Evolutionary conservation across 352 stramenopile genomes (phyloP).

Genomic region (Thalassiosira oceanica): DNA sequence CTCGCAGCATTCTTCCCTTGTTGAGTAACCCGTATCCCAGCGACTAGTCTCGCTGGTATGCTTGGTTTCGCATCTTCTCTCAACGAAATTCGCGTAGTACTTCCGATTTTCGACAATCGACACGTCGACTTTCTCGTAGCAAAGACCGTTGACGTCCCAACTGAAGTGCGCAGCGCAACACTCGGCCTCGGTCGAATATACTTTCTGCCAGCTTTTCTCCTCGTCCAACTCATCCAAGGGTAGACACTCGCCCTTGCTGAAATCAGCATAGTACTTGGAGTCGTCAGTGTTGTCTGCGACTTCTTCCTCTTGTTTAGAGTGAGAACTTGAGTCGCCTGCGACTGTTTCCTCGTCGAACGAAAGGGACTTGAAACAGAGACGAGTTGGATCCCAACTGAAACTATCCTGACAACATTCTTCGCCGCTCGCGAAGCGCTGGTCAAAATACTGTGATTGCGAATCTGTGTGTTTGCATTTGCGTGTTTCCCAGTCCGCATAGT

Average conservation of each 20-base stretch:
- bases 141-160: not conserved
- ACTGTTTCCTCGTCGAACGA: not conserved
- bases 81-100: slow-evolving; percentile 2
- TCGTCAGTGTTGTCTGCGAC: not conserved
- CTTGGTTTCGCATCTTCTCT: not conserved
- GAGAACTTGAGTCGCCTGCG: not conserved
- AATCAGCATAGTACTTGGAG: not conserved
- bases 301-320: too few relatives aligned
- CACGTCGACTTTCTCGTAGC: not conserved
- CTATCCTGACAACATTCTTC: too few relatives aligned
- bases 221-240: not conserved
- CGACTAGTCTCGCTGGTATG: not conserved
- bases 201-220: not conserved
- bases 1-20: not conserved
- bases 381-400: too few relatives aligned
- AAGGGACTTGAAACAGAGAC: too few relatives aligned
- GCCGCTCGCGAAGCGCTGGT: too few relatives aligned
- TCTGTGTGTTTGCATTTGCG: too few relatives aligned
- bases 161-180: not conserved
- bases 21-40: not conserved
- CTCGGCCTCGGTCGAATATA: not conserved
- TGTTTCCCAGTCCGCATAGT: too few relatives aligned
- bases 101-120: not conserved
- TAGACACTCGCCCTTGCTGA: not conserved
- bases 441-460: too few relatives aligned